A percentile compares a stretch with the other conserved stretches of the same genome.
Conservation (phyloP, 768 basidiomycete genomes). For the Mycena amicta region DNA sequence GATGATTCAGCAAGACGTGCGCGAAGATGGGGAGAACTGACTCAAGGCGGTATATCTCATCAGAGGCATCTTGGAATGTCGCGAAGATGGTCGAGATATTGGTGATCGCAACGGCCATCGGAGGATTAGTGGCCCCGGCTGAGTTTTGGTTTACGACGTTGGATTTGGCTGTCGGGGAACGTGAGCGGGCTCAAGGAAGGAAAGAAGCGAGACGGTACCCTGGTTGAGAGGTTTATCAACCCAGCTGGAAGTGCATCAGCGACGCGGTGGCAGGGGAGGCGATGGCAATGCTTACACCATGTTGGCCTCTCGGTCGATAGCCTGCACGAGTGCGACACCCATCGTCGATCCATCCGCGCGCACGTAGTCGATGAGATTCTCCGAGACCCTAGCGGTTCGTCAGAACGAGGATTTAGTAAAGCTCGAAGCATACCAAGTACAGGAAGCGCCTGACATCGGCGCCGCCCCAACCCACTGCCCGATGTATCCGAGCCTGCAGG, state of each 20-base stretch:
- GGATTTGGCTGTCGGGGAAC: conserved; percentile 8
- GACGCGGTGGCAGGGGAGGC: not conserved
- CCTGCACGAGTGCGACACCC: conserved; percentile 3
- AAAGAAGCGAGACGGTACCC: not conserved
- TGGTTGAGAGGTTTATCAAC: conserved; percentile 16
- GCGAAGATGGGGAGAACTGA: not conserved
- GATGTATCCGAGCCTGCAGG: no score
- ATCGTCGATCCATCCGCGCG: conserved; percentile 3
- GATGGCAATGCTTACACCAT: not conserved
- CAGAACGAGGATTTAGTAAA: no score
- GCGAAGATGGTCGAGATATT: not conserved
- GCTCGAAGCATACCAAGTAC: no score
- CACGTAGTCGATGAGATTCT: conserved; percentile 2
- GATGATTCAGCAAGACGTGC: not conserved
- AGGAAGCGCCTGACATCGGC: no score
- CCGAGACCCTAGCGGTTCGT: conserved; percentile 1
- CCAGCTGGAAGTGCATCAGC: not conserved
- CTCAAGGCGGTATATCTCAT: not conserved
- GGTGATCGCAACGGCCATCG: not conserved
- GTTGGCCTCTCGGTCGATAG: conserved; percentile 1
- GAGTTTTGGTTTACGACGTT: conserved; percentile 16
- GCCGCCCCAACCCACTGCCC: no score
- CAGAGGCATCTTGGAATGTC: not conserved
- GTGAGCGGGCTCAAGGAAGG: not conserved
- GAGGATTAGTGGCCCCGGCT: not conserved